Base-by-base conservation (phyloP, 352 stramenopile species). In the Pythium folliculosum region DNA sequence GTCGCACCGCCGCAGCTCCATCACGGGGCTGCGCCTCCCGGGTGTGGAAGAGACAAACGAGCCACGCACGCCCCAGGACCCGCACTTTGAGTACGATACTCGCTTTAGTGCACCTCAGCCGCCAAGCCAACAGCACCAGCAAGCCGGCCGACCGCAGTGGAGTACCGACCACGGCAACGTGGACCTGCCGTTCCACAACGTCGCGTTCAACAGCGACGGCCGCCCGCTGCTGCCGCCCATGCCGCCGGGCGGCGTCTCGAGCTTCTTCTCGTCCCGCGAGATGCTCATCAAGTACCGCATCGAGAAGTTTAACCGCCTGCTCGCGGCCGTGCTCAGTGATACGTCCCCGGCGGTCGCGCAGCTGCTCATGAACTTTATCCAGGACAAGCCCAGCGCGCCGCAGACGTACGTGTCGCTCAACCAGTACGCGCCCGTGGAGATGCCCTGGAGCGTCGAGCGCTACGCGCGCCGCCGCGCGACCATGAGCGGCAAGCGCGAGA, bases 351-450 rank as follows among this genome's bases (percentile, higher is more conserved):
- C 77, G 8, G 85, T 93, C 57, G 78, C 81, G 21, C 78, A 70
- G n/a, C 55, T 85, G 65, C 75, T 93, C 38, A 87, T 82, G 76
- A 83, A 82, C 50, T 91, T 93, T 52, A 90, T 93, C 57, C 82
- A 93, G 63, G 82, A 93, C 65, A 89, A 89, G 27, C 85, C 85
- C 0, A 84, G 78, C 43, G 73, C 72, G 1, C 80, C 81, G 50
- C 76, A 76, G 50, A 77, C 74, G 50, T 93, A 93, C 72, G 88
- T 86, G 58, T 87, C 73, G 44, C 72, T 93, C 48, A 82, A 81
- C 22, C 83, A 93, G 55, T 93, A 93, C 67, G 82, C 82, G 13
- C 73, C 82, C 10, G 80, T 90, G 43, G 81, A 90, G 23, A 87
- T 93, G 67, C 81, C 82, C 13, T 78, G 84, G 61, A 87, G 71